A percentile compares a stretch with the other conserved stretches of the same genome.
phyloP scores from a whole-genome alignment of 352 stramenopile genomes.

The Peronospora destructor region DNA sequence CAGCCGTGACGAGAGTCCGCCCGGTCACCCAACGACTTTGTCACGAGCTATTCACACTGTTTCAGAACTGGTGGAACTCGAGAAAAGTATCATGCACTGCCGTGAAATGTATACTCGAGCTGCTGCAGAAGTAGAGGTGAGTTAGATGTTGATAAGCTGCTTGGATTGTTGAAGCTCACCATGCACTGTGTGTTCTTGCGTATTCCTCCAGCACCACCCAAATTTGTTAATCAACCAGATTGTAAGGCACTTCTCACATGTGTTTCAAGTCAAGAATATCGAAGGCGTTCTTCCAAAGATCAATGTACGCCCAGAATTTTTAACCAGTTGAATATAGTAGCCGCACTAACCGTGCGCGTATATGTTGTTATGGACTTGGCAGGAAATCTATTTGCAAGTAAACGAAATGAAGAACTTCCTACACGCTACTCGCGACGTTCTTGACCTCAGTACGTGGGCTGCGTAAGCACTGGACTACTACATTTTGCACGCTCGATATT shows the following conservation, averaged over 20 bases:
- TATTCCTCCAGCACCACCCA: slow-evolving; percentile 43
- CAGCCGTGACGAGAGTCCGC: slow-evolving; percentile 4
- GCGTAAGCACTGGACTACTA: background rate
- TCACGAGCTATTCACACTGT: slow-evolving; percentile 64
- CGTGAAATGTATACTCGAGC: slow-evolving; percentile 74
- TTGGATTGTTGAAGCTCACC: slow-evolving; percentile 4
- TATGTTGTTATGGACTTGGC: background rate
- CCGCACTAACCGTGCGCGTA: background rate
- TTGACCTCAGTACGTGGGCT: slow-evolving; percentile 55
- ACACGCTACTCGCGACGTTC: slow-evolving; percentile 42
- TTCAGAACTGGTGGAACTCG: slow-evolving; percentile 73
- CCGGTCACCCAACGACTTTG: slow-evolving; percentile 32
- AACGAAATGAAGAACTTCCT: slow-evolving; percentile 87
- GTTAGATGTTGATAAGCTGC: background rate
- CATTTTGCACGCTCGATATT: background rate
- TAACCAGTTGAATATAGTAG: background rate
- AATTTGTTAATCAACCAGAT: slow-evolving; percentile 83
- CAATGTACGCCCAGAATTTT: slow-evolving; percentile 41
- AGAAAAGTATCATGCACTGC: slow-evolving; percentile 75
- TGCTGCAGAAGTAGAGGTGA: slow-evolving; percentile 72
- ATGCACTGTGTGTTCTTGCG: slow-evolving; percentile 4
- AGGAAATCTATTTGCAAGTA: slow-evolving; percentile 81
- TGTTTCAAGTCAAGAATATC: slow-evolving; percentile 81
- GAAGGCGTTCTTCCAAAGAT: slow-evolving; percentile 89
- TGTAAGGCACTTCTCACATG: slow-evolving; percentile 79